These are phyloP conservation scores for Paracoccidioides brasiliensis DNA, from an alignment of 2,329 filamentous ascomycete species.

Conservation along the genomic window DNA sequence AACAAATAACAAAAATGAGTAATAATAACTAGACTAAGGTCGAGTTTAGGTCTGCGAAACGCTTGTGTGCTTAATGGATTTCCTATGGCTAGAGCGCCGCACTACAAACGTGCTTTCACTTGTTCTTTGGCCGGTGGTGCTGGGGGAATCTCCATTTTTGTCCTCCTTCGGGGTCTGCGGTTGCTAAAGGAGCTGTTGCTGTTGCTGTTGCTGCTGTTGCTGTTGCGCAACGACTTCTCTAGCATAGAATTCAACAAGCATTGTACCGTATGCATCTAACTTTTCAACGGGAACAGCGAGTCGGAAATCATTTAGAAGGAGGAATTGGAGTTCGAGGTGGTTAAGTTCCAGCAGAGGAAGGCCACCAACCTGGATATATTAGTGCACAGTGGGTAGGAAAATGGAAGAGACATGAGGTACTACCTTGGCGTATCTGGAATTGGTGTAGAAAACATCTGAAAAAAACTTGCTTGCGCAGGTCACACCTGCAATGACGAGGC, in stretches of 20 bases:
- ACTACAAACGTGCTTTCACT: not conserved
- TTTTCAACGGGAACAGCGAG: constrained; percentile 89
- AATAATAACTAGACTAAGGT: not conserved
- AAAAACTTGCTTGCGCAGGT: constrained; percentile 99
- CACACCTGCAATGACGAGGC: constrained; percentile 89
- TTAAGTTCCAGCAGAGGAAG: constrained; percentile 86
- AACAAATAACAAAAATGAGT: not conserved
- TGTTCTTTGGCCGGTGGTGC: not conserved
- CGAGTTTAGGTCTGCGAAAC: not conserved
- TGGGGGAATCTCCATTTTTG: not conserved
- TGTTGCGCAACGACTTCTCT: constrained; percentile 66
- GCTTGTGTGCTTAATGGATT: not conserved
- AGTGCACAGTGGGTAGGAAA: constrained; percentile 7
- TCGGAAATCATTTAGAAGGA: constrained; percentile 90
- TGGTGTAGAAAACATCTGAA: constrained; percentile 96
- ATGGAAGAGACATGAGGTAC: constrained; percentile 16
- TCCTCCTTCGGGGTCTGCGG: not conserved
- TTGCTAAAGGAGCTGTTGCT: constrained; percentile 4
- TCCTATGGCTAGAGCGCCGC: not conserved
- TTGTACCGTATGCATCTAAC: constrained; percentile 91
- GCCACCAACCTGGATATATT: constrained; percentile 62
- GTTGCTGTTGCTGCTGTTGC: constrained; percentile 22
- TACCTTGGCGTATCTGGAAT: constrained; percentile 98
- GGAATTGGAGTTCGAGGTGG: constrained; percentile 88
- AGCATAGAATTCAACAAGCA: constrained; percentile 96